Evolutionary conservation across 768 basidiomycete species (phyloP).

Genomic region (Boletus sensibilis): DNA sequence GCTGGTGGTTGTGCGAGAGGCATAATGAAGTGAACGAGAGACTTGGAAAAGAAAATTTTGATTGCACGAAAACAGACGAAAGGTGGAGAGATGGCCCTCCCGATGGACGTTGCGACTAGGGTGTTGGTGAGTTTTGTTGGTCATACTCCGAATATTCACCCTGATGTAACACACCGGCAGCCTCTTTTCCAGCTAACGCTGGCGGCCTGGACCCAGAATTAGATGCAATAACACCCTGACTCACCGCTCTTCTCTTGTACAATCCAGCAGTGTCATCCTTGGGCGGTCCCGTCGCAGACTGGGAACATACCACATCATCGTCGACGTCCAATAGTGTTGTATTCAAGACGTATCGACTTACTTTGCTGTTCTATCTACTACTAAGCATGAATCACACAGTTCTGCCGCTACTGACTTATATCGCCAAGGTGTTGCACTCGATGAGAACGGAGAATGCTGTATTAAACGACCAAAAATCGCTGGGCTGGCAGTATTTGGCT

Average conservation of each 20-base stretch:
- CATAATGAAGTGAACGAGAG: slow-evolving; percentile 92
- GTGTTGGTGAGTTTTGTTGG: slow-evolving; percentile 7
- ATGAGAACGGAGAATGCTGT: background rate
- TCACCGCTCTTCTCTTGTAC: background rate
- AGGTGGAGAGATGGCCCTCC: slow-evolving; percentile 89
- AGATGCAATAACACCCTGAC: background rate
- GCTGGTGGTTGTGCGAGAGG: slow-evolving; percentile 84
- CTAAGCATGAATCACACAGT: background rate
- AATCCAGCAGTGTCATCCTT: background rate
- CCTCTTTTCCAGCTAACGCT: background rate
- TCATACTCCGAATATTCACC: background rate
- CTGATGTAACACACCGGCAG: background rate
- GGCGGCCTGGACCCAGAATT: background rate
- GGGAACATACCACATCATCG: background rate
- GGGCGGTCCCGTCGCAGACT: background rate
- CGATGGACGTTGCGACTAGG: slow-evolving; percentile 86
- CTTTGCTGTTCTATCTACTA: background rate
- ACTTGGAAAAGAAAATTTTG: slow-evolving; percentile 80
- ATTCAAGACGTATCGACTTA: background rate
- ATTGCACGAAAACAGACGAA: slow-evolving; percentile 80
- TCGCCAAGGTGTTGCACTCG: background rate
- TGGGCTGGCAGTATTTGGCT: too few species aligned
- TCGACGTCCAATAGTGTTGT: background rate
- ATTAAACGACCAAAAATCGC: background rate
- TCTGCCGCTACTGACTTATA: background rate